Percentiles rank a stretch among this genome's conserved stretches.
phyloP scores from a whole-genome alignment of 2,329 filamentous ascomycete species.

The Xylariaceae sp. region DNA sequence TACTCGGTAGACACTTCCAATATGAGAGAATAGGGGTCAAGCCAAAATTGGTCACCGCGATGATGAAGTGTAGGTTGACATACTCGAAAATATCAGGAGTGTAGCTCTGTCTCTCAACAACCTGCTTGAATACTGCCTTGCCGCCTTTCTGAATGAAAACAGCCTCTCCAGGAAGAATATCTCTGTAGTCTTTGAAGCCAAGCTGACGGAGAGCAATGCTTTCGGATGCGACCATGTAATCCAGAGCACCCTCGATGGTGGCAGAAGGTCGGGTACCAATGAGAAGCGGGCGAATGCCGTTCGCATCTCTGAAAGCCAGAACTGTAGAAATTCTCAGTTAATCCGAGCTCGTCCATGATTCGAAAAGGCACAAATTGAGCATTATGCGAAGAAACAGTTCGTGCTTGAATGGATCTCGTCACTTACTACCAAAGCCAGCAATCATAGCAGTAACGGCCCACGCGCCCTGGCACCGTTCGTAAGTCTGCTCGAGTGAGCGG shows the following conservation, averaged over 20 bases:
- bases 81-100: constrained; percentile 51
- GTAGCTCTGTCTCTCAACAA: constrained; percentile 58
- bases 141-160: constrained; percentile 71
- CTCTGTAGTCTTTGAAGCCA: constrained; percentile 62
- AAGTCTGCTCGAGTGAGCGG: constrained; percentile 65
- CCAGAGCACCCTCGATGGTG: constrained; percentile 50
- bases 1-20: neutral
- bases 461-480: constrained; percentile 66
- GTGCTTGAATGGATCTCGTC: neutral
- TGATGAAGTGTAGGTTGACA: neutral
- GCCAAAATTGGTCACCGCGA: neutral
- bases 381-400: too few species aligned
- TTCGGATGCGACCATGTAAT: constrained; percentile 80
- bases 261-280: constrained; percentile 59
- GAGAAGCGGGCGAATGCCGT: constrained; percentile 75
- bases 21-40: neutral
- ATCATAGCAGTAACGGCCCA: constrained; percentile 84
- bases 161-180: constrained; percentile 68
- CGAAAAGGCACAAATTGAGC: neutral
- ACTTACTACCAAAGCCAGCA: constrained; percentile 62
- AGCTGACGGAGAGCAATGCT: constrained; percentile 69
- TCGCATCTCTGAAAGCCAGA: constrained; percentile 54
- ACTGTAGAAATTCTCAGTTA: constrained; percentile 7
- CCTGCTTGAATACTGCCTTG: constrained; percentile 64
- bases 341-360: neutral